Conservation (phyloP, 768 basidiomycete species). For the Gyrodon lividus region DNA sequence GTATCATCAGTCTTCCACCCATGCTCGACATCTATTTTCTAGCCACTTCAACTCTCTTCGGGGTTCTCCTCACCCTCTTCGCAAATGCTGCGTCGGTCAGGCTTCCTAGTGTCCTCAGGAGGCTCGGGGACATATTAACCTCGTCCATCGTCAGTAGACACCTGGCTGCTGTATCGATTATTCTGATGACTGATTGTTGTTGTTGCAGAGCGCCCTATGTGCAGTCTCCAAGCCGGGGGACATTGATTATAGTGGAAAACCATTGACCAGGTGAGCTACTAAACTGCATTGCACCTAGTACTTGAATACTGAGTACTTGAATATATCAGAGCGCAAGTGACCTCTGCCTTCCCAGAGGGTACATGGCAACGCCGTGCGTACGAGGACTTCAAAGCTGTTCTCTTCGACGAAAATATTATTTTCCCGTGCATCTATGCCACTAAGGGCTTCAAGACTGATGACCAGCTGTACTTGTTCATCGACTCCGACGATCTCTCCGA, state of each 20-base stretch:
- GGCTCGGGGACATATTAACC: neutral
- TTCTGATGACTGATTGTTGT: neutral
- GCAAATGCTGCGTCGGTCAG: slow-evolving; percentile 11
- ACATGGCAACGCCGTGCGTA: slow-evolving; percentile 20
- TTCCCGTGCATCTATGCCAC: slow-evolving; percentile 24
- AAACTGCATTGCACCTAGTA: too few species aligned
- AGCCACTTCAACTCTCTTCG: slow-evolving; percentile 14
- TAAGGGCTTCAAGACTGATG: slow-evolving; percentile 23
- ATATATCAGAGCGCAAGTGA: slow-evolving; percentile 14
- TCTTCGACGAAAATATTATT: slow-evolving; percentile 20
- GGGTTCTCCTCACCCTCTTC: slow-evolving; percentile 14
- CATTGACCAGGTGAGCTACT: slow-evolving; percentile 13
- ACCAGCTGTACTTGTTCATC: slow-evolving; percentile 21
- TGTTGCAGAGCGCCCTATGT: slow-evolving; percentile 3
- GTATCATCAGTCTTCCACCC: neutral
- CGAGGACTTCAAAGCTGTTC: slow-evolving; percentile 19
- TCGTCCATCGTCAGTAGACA: slow-evolving; percentile 8
- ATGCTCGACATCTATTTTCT: slow-evolving; percentile 15
- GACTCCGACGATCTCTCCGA: slow-evolving; percentile 24
- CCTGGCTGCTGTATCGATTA: neutral
- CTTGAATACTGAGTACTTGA: neutral
- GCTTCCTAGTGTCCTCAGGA: slow-evolving; percentile 8
- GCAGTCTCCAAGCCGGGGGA: neutral
- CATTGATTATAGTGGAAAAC: slow-evolving; percentile 7
- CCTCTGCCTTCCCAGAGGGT: slow-evolving; percentile 8